Evolutionary conservation across 768 basidiomycete species (phyloP).

Genomic region (Lactarius indigo): DNA sequence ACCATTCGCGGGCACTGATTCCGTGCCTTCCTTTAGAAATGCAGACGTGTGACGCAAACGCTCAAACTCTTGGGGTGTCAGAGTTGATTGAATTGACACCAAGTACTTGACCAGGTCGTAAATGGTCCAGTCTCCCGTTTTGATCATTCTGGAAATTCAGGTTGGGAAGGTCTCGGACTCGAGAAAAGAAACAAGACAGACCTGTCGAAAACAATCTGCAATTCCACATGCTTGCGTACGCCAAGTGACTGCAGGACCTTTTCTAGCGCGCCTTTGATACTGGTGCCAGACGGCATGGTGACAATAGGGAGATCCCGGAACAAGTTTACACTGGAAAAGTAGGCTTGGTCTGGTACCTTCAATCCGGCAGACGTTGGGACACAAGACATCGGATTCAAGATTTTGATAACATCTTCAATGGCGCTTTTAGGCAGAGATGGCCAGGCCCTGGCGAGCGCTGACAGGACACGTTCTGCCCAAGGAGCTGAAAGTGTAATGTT

Average conservation of each 20-base stretch:
- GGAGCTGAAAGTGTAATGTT: conserved; percentile 61
- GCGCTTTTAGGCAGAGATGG: conserved; percentile 49
- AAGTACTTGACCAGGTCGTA: conserved; percentile 85
- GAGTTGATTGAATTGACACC: conserved; percentile 66
- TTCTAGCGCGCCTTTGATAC: conserved; percentile 69
- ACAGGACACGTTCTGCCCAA: conserved; percentile 82
- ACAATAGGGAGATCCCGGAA: conserved; percentile 89
- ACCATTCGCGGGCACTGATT: conserved; percentile 26
- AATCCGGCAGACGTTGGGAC: conserved; percentile 63
- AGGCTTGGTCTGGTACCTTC: conserved; percentile 65
- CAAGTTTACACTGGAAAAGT: conserved; percentile 81
- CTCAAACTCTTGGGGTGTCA: conserved; percentile 55
- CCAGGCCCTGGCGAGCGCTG: conserved; percentile 69
- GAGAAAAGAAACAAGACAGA: conserved; percentile 30
- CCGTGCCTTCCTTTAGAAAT: conserved; percentile 57
- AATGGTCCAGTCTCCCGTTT: conserved; percentile 86
- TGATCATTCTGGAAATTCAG: conserved; percentile 63
- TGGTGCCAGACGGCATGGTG: conserved; percentile 56
- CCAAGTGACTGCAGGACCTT: conserved; percentile 69
- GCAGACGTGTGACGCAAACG: conserved; percentile 63
- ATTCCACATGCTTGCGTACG: conserved; percentile 86
- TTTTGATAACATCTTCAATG: conserved; percentile 40
- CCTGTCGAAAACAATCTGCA: conserved; percentile 92
- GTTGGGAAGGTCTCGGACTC: background rate
- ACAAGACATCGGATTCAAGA: conserved; percentile 44